These are phyloP conservation scores for Limonium bicolor DNA, from an alignment of 148 eudicot species.

Conservation along the genomic window DNA sequence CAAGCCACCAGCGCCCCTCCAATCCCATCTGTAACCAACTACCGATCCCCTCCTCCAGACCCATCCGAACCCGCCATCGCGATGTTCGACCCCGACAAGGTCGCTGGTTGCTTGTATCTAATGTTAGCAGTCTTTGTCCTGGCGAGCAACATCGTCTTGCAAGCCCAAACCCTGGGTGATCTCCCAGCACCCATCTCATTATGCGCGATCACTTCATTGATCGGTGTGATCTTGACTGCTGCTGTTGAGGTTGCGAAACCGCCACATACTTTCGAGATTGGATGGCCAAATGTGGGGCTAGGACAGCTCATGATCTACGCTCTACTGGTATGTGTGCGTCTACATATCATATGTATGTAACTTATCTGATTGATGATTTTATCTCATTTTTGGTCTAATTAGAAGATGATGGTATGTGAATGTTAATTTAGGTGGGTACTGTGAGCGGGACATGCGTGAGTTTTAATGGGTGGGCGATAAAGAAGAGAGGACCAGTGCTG, in stretches of 20 bases:
- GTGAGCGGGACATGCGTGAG: constrained; percentile 39
- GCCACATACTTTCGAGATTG: constrained; percentile 17
- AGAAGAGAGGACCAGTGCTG: constrained; percentile 67
- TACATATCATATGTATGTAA: no score
- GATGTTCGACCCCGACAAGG: constrained; percentile 11
- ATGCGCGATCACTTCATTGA: constrained; percentile 46
- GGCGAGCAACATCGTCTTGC: constrained; percentile 6
- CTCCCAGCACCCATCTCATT: constrained; percentile 60
- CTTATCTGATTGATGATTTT: no score
- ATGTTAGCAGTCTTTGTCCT: constrained; percentile 3
- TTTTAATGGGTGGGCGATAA: constrained; percentile 75
- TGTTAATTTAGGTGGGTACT: constrained; percentile 28
- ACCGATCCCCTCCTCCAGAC: neutral
- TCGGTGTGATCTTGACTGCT: constrained; percentile 34
- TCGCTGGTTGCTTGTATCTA: constrained; percentile 2
- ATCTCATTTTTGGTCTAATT: no score
- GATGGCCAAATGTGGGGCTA: constrained; percentile 24
- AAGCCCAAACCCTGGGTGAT: constrained; percentile 45
- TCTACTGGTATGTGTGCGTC: constrained; percentile 24
- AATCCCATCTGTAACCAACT: neutral
- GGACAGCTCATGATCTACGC: constrained; percentile 23
- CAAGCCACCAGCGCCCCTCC: constrained; percentile 14
- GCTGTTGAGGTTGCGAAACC: constrained; percentile 20
- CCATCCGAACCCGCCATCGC: neutral
- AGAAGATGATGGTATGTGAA: no score